phyloP scores from a whole-genome alignment of 2,329 filamentous ascomycete species.

The Pezicula carpinea region DNA sequence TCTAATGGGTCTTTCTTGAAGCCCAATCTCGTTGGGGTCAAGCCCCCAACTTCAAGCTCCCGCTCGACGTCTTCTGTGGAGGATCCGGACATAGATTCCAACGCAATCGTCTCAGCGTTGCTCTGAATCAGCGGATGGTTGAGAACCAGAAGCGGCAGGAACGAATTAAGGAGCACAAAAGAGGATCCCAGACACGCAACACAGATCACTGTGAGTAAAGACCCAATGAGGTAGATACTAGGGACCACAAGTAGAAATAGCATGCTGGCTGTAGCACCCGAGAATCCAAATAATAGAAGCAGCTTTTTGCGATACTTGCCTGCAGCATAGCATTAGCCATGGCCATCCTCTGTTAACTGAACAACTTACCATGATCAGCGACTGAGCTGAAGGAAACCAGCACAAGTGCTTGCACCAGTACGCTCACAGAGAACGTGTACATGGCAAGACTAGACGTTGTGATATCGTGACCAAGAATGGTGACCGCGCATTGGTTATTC shows the following conservation, averaged over 20 bases:
- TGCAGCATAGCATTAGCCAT: conserved; percentile 7
- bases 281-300: conserved; percentile 74
- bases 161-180: conserved; percentile 91
- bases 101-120: conserved; percentile 6
- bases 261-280: conserved; percentile 82
- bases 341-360: background rate
- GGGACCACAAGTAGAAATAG: conserved; percentile 75
- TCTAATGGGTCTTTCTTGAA: conserved; percentile 52
- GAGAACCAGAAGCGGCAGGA: conserved; percentile 82
- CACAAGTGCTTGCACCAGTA: conserved; percentile 79
- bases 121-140: conserved; percentile 56
- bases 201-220: conserved; percentile 77
- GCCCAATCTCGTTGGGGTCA: background rate
- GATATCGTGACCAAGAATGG: conserved; percentile 75
- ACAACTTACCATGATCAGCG: conserved; percentile 71
- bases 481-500: conserved; percentile 61
- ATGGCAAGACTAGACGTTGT: conserved; percentile 97
- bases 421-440: conserved; percentile 94
- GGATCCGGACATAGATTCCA: conserved; percentile 11
- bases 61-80: background rate
- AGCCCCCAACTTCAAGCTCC: background rate
- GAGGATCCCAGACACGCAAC: conserved; percentile 94
- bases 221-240: conserved; percentile 71
- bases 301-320: conserved; percentile 78
- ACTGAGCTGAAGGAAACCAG: conserved; percentile 95